Percentiles rank a stretch among this genome's conserved stretches.
These are phyloP conservation scores for Mucor velutinosus DNA, from an alignment of 371 early-diverging fungal genomes.

Conservation along the genomic window DNA sequence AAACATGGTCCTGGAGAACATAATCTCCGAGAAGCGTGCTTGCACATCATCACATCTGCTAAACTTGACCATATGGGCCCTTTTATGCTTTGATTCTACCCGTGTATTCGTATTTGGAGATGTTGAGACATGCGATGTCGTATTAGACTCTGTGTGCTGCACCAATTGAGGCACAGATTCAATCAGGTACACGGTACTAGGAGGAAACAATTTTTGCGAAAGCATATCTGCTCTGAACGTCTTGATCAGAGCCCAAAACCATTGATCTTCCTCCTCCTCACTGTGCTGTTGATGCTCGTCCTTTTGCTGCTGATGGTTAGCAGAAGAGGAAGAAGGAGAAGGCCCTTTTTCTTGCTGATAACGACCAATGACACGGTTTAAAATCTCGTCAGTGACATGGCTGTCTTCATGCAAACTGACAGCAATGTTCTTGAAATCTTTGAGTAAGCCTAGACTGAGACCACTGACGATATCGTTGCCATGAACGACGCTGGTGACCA, in stretches of 20 bases:
- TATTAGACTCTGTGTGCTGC: constrained; percentile 14
- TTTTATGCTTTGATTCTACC: constrained; percentile 22
- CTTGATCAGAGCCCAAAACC: constrained; percentile 83
- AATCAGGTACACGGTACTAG: constrained; percentile 56
- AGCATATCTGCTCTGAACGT: constrained; percentile 82
- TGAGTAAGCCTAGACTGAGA: constrained; percentile 71
- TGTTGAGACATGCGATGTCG: background rate
- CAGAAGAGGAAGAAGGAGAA: background rate
- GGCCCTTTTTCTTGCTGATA: constrained; percentile 27
- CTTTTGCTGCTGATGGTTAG: constrained; percentile 14
- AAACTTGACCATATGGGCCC: constrained; percentile 49
- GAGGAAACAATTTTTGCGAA: constrained; percentile 80
- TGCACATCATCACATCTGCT: constrained; percentile 69
- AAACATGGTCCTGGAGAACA: constrained; percentile 72
- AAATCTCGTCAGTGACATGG: constrained; percentile 70
- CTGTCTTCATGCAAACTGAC: constrained; percentile 67
- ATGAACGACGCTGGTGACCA: constrained; percentile 77
- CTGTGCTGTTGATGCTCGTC: background rate
- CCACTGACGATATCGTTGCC: constrained; percentile 73
- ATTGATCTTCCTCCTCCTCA: constrained; percentile 60
- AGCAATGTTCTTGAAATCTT: constrained; percentile 77
- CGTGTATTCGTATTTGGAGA: constrained; percentile 12
- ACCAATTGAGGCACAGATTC: constrained; percentile 50
- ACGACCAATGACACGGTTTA: constrained; percentile 60
- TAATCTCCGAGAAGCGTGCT: constrained; percentile 65